A percentile compares a stretch with the other conserved stretches of the same genome.
Conservation (phyloP, 192 early-diverging fungal genomes). For the Linnemannia schmuckeri region DNA sequence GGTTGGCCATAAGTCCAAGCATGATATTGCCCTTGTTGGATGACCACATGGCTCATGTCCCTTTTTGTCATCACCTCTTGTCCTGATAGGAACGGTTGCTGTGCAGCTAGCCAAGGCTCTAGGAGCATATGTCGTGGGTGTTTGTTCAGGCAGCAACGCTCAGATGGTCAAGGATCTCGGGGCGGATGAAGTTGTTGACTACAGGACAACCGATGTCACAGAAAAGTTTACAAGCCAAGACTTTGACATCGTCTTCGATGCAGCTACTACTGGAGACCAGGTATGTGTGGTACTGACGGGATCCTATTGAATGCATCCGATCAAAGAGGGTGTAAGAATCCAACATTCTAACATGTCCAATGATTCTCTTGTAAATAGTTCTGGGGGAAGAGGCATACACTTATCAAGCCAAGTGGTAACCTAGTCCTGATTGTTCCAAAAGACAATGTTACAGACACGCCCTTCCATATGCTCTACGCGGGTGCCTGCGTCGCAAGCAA, state of each 20-base stretch:
- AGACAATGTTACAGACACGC: not conserved
- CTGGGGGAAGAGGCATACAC: not conserved
- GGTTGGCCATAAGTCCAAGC: not conserved
- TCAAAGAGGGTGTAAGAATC: not conserved
- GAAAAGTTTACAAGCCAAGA: constrained; percentile 12
- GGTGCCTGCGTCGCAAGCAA: not conserved
- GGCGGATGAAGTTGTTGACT: constrained; percentile 67
- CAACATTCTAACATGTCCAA: constrained; percentile 15
- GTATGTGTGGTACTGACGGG: not conserved
- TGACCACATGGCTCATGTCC: not conserved
- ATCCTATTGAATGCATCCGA: not conserved
- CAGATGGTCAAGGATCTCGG: constrained; percentile 59
- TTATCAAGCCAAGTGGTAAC: constrained; percentile 2
- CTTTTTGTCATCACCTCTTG: not conserved
- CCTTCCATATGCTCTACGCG: not conserved
- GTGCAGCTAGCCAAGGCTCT: constrained; percentile 65
- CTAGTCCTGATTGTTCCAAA: not conserved
- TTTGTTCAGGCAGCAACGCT: constrained; percentile 63
- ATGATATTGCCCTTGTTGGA: not conserved
- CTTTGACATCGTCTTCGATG: constrained; percentile 59
- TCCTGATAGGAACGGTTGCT: constrained; percentile 44
- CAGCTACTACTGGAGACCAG: constrained; percentile 32
- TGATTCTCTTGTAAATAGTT: not conserved
- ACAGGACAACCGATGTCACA: constrained; percentile 49
- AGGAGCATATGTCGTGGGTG: constrained; percentile 64